Evolutionary conservation across 192 early-diverging fungal genomes (phyloP).

Genomic region (Podochytrium sp.): DNA sequence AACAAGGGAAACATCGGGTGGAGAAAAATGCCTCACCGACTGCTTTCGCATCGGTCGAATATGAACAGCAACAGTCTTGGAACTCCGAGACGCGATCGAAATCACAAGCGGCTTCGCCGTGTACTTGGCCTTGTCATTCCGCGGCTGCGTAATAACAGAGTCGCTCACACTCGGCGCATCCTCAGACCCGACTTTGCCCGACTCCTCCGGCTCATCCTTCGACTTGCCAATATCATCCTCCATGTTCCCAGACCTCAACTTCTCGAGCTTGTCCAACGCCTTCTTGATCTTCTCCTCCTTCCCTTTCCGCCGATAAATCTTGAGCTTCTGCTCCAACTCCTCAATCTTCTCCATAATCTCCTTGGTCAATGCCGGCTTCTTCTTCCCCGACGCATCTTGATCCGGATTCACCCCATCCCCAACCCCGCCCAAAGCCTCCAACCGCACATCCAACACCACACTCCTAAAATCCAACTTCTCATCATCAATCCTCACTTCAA

Average conservation of each 20-base stretch:
- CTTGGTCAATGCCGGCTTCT: slow-evolving; percentile 45
- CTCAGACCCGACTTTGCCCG: background rate
- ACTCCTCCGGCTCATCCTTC: slow-evolving; percentile 25
- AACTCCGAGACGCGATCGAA: slow-evolving; percentile 67
- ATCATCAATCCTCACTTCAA: slow-evolving; percentile 78
- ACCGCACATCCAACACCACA: slow-evolving; percentile 20
- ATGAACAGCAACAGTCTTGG: slow-evolving; percentile 67
- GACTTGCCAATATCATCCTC: slow-evolving; percentile 44
- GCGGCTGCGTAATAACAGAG: slow-evolving; percentile 7
- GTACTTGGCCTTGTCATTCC: slow-evolving; percentile 32
- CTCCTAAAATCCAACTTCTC: slow-evolving; percentile 55
- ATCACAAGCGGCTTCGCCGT: slow-evolving; percentile 44
- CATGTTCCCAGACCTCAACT: slow-evolving; percentile 58
- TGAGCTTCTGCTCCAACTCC: slow-evolving; percentile 94
- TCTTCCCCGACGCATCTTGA: background rate
- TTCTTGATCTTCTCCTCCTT: slow-evolving; percentile 86
- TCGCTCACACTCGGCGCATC: background rate
- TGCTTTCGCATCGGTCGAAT: slow-evolving; percentile 53
- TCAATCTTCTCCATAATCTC: slow-evolving; percentile 96
- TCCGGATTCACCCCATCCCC: background rate
- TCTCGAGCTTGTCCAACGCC: slow-evolving; percentile 73
- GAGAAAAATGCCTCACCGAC: background rate
- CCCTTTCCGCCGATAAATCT: slow-evolving; percentile 92
- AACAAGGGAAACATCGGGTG: background rate
- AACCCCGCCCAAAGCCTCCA: slow-evolving; percentile 15